phyloP scores from a whole-genome alignment of 331 rosid species.

The Spiraea crenata region DNA sequence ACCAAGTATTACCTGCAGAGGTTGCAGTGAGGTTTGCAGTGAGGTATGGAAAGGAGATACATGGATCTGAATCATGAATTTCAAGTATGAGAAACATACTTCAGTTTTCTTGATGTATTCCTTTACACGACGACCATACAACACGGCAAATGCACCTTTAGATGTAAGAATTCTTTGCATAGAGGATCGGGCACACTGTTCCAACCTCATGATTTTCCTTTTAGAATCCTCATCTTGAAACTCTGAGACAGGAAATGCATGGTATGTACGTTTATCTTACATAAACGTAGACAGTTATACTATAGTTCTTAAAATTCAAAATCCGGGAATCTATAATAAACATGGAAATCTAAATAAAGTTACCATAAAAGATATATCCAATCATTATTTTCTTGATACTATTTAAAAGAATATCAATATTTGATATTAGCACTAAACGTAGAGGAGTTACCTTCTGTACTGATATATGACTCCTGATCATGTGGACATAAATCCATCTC shows the following conservation, averaged over 20 bases:
- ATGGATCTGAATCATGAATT: not conserved
- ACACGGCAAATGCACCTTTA: conserved; percentile 63
- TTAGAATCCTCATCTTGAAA: conserved; percentile 54
- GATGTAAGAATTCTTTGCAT: conserved; percentile 59
- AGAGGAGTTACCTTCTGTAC: conserved; percentile 59
- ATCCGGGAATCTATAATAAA: not conserved
- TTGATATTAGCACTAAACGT: not conserved
- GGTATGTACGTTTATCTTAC: not conserved
- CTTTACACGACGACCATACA: conserved; percentile 62
- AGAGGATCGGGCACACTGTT: conserved; percentile 60
- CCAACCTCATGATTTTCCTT: conserved; percentile 73
- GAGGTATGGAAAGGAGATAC: conserved; percentile 20
- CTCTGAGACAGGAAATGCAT: conserved; percentile 39
- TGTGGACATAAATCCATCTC: conserved; percentile 78
- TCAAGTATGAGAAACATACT: conserved; percentile 41
- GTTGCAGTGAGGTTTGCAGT: conserved; percentile 21
- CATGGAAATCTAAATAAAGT: not conserved
- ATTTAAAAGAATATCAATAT: not conserved
- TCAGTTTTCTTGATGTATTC: conserved; percentile 60
- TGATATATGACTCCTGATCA: conserved; percentile 48
- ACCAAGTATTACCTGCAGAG: conserved; percentile 71
- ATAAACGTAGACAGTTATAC: not conserved
- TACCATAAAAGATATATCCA: not conserved
- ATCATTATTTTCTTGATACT: not conserved
- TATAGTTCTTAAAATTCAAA: not conserved